A percentile compares a stretch with the other conserved stretches of the same genome.
These are phyloP conservation scores for Ustilago shanxiensis DNA, from an alignment of 1,284 basidiomycete genomes.

Conservation along the genomic window DNA sequence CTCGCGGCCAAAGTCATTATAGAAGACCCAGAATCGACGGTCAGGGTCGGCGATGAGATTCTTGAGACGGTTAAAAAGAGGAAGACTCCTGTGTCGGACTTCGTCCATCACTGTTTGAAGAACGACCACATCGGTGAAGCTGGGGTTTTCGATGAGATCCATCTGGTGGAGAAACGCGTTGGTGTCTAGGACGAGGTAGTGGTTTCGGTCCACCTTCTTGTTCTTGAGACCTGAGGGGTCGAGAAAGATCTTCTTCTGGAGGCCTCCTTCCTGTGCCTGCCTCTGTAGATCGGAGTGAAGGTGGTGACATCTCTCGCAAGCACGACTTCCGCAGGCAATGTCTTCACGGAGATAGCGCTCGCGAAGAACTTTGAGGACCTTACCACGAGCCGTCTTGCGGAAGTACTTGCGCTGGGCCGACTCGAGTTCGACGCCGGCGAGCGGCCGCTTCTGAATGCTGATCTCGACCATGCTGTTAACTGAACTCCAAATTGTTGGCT, in stretches of 20 bases:
- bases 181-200: slow-evolving; percentile 92
- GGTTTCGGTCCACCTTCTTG: slow-evolving; percentile 68
- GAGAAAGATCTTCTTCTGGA: slow-evolving; percentile 72
- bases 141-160: slow-evolving; percentile 60
- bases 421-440: slow-evolving; percentile 49
- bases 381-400: slow-evolving; percentile 88
- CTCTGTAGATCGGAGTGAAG: slow-evolving; percentile 48
- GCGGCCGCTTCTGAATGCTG: slow-evolving; percentile 65
- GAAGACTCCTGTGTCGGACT: slow-evolving; percentile 92
- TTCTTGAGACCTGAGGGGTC: slow-evolving; percentile 46
- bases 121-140: slow-evolving; percentile 75
- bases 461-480: slow-evolving; percentile 55
- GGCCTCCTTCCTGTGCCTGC: slow-evolving; percentile 71
- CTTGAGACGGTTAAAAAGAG: slow-evolving; percentile 80
- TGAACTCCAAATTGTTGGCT: too few relatives aligned
- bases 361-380: slow-evolving; percentile 93
- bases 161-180: slow-evolving; percentile 91
- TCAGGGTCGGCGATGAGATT: slow-evolving; percentile 67
- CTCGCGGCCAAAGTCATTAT: slow-evolving; percentile 61
- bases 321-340: slow-evolving; percentile 86
- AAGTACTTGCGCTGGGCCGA: slow-evolving; percentile 63
- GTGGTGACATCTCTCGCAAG: slow-evolving; percentile 74
- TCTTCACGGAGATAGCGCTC: slow-evolving; percentile 95
- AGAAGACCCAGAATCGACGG: slow-evolving; percentile 65
- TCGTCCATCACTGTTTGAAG: slow-evolving; percentile 96